phyloP scores from a whole-genome alignment of 148 eudicot genomes.

The Diospyros kaki region DNA sequence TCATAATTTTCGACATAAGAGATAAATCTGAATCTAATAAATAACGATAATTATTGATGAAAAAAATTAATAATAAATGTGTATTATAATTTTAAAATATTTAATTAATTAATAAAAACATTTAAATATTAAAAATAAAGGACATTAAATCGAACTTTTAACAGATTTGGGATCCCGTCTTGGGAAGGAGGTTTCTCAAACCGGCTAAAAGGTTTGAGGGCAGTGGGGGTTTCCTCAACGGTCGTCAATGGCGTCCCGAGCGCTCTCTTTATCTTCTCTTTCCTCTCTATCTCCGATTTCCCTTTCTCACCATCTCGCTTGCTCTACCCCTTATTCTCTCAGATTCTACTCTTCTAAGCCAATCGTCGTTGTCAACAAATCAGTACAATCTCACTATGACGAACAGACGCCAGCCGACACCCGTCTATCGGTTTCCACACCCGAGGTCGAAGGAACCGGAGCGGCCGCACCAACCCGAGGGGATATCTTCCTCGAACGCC shows the following conservation, averaged over 20 bases:
- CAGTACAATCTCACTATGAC: slow-evolving; percentile 23
- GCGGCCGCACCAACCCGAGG: slow-evolving; percentile 74
- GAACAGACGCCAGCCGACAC: slow-evolving; percentile 7
- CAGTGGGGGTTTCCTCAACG: neutral
- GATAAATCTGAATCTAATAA: no score
- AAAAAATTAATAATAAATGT: no score
- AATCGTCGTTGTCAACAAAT: slow-evolving; percentile 25
- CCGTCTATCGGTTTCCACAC: slow-evolving; percentile 14
- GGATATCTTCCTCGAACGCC: slow-evolving; percentile 57
- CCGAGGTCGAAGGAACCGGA: slow-evolving; percentile 56
- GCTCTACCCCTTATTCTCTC: slow-evolving; percentile 20
- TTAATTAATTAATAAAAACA: neutral
- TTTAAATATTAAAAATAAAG: neutral
- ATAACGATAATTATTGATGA: no score
- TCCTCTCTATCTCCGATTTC: slow-evolving; percentile 28
- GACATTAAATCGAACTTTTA: neutral
- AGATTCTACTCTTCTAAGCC: slow-evolving; percentile 24
- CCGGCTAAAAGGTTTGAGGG: no score
- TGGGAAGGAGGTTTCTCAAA: neutral
- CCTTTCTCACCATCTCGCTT: slow-evolving; percentile 21
- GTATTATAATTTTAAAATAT: neutral
- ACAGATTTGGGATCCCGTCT: no score
- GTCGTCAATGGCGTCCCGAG: slow-evolving; percentile 52
- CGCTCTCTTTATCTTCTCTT: slow-evolving; percentile 31
- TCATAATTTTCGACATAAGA: no score